These are phyloP conservation scores for Aspergillus ochraceus DNA, from an alignment of 2,329 filamentous ascomycete genomes.

Conservation along the genomic window DNA sequence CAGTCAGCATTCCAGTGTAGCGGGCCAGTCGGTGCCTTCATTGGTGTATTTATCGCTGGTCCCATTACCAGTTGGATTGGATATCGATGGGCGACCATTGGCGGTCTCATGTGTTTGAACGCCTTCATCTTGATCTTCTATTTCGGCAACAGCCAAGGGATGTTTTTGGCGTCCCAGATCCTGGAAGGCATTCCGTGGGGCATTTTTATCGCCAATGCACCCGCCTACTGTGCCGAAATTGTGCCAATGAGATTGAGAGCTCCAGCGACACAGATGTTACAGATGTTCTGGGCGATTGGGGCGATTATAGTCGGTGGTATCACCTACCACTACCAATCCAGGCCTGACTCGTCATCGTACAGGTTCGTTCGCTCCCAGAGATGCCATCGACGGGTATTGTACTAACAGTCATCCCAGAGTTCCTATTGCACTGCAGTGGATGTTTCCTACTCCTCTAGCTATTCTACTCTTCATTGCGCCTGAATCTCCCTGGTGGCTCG, in stretches of 20 bases:
- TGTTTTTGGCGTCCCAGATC: constrained; percentile 56
- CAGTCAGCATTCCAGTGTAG: constrained; percentile 58
- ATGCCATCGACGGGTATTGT: constrained; percentile 24
- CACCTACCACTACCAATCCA: constrained; percentile 55
- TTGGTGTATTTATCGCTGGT: constrained; percentile 53
- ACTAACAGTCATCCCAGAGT: constrained; percentile 44
- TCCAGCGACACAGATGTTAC: constrained; percentile 61
- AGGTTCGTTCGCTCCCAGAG: constrained; percentile 37
- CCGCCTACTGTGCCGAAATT: constrained; percentile 63
- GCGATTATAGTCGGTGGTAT: constrained; percentile 60
- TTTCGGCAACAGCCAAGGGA: constrained; percentile 45
- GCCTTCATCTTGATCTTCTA: constrained; percentile 55
- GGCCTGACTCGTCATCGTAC: constrained; percentile 37
- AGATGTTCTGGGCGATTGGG: constrained; percentile 67
- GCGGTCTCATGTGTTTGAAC: constrained; percentile 53
- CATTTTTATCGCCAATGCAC: constrained; percentile 65
- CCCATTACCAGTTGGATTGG: constrained; percentile 59
- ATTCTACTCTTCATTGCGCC: constrained; percentile 55
- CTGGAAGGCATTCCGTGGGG: constrained; percentile 66
- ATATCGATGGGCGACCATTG: constrained; percentile 61
- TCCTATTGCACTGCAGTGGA: constrained; percentile 59
- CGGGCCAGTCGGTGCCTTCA: constrained; percentile 54
- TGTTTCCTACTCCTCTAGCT: constrained; percentile 57
- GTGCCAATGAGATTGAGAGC: constrained; percentile 60
- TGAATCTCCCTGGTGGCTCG: constrained; percentile 55